Evolutionary conservation across 495 filamentous ascomycete species (phyloP).

Genomic region (Penicillium egyptiacum): DNA sequence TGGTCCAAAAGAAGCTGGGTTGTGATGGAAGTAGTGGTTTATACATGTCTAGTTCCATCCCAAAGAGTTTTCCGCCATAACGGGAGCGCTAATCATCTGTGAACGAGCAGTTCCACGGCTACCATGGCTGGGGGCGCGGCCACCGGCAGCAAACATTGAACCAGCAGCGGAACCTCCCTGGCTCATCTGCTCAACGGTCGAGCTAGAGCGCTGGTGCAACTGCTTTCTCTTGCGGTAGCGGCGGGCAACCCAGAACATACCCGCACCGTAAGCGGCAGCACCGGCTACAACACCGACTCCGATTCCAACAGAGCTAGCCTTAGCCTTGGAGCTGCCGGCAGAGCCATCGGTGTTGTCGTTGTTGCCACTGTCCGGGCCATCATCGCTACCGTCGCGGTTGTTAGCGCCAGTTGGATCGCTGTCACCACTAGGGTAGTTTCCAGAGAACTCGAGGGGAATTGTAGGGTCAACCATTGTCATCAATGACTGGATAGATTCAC

Average conservation of each 20-base stretch:
- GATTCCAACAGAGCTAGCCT: constrained; percentile 80
- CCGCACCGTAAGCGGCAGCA: constrained; percentile 91
- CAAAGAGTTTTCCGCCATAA: constrained; percentile 96
- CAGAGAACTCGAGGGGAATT: constrained; percentile 71
- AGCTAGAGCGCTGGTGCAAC: constrained; percentile 73
- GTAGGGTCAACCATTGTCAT: constrained; percentile 80
- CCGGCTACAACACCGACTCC: constrained; percentile 74
- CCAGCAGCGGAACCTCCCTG: constrained; percentile 38
- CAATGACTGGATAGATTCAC: constrained; percentile 59
- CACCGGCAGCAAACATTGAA: constrained; percentile 42
- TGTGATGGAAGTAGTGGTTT: constrained; percentile 2
- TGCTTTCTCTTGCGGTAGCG: constrained; percentile 87
- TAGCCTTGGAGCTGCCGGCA: constrained; percentile 51
- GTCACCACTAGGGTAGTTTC: constrained; percentile 38
- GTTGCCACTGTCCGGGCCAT: constrained; percentile 37
- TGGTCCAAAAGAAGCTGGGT: constrained; percentile 3
- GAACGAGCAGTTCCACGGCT: constrained; percentile 70
- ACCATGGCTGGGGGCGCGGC: constrained; percentile 49
- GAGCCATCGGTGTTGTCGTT: constrained; percentile 44
- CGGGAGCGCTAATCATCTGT: constrained; percentile 77
- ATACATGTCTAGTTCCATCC: constrained; percentile 80
- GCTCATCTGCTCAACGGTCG: constrained; percentile 52
- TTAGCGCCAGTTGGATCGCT: constrained; percentile 25
- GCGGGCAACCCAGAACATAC: constrained; percentile 94
- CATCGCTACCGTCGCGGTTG: constrained; percentile 19